Percentiles rank a stretch among this genome's conserved stretches.
These are phyloP conservation scores for Athelia sp. DNA, from an alignment of 1,284 basidiomycete genomes.

Conservation along the genomic window DNA sequence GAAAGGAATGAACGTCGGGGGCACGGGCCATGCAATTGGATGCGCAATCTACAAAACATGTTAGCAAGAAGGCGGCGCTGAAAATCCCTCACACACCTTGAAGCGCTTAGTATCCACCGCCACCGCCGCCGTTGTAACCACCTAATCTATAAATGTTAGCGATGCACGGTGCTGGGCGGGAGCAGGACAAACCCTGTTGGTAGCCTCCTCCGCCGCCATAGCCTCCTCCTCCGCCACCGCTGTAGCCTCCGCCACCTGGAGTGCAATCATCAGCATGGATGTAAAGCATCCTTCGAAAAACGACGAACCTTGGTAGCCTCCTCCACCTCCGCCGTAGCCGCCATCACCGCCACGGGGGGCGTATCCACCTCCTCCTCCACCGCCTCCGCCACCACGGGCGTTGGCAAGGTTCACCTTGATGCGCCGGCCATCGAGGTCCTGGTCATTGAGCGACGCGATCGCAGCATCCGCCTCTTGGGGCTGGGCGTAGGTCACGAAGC, in stretches of 20 bases:
- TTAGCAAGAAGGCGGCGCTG: not conserved
- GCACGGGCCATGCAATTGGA: not conserved
- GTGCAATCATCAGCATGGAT: constrained; percentile 6
- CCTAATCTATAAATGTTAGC: constrained; percentile 3
- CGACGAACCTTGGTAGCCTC: constrained; percentile 9
- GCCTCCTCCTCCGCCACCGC: constrained; percentile 22
- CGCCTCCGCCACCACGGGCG: constrained; percentile 60
- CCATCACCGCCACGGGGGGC: constrained; percentile 14
- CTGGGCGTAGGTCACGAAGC: constrained; percentile 81
- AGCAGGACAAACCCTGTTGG: constrained; percentile 12
- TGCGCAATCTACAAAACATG: constrained; percentile 1
- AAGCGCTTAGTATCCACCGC: constrained; percentile 9
- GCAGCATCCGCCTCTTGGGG: constrained; percentile 73
- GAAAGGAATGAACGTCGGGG: not conserved
- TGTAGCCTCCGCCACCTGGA: constrained; percentile 23
- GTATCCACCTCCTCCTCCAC: constrained; percentile 33
- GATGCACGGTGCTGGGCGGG: not conserved
- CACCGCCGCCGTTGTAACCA: constrained; percentile 27
- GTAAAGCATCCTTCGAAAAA: constrained; percentile 11
- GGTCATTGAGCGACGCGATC: constrained; percentile 80
- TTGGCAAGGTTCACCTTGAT: constrained; percentile 96
- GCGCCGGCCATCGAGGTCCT: constrained; percentile 90
- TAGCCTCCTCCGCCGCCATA: constrained; percentile 17
- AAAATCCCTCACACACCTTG: not conserved
- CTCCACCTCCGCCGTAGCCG: constrained; percentile 14